Conservation (phyloP, 106 monocot species). For the Dioscorea dumetorum region DNA sequence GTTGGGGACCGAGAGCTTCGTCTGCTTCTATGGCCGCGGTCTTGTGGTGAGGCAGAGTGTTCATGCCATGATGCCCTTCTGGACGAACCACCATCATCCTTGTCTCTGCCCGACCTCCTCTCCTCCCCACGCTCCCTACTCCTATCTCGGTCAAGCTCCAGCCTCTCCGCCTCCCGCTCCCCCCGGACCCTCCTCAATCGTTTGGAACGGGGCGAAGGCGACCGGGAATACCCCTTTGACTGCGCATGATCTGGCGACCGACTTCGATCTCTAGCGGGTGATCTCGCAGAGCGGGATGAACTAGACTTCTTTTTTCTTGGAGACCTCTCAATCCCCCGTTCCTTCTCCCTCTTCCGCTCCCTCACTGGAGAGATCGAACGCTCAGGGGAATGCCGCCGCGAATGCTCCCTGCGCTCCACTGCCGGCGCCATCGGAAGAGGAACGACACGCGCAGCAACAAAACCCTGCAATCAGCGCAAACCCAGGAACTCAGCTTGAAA, state of each 20-base stretch:
- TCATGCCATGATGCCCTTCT: conserved; percentile 30
- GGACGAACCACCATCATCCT: conserved; percentile 19
- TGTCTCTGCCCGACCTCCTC: conserved; percentile 14
- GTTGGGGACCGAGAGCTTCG: conserved; percentile 41
- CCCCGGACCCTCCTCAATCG: conserved; percentile 27
- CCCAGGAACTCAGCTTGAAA: no score
- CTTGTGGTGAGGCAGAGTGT: conserved; percentile 38
- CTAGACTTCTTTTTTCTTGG: conserved; percentile 2
- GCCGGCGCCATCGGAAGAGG: neutral
- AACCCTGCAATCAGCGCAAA: no score
- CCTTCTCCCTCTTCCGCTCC: neutral
- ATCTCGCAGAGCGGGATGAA: conserved; percentile 18
- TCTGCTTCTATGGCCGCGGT: conserved; percentile 23
- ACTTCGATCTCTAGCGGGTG: conserved; percentile 20
- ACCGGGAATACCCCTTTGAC: conserved; percentile 16
- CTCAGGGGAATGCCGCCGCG: neutral
- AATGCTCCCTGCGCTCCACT: neutral
- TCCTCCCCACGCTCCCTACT: conserved; percentile 14
- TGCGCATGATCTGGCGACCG: conserved; percentile 18
- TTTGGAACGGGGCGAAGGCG: conserved; percentile 40
- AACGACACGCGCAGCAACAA: no score
- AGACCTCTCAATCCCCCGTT: neutral
- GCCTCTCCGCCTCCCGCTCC: conserved; percentile 21
- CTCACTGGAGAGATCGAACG: neutral
- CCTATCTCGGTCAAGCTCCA: conserved; percentile 16